A percentile compares a stretch with the other conserved stretches of the same genome.
These are phyloP conservation scores for Symmetrospora coprosmae DNA, from an alignment of 768 basidiomycete species.

Conservation along the genomic window DNA sequence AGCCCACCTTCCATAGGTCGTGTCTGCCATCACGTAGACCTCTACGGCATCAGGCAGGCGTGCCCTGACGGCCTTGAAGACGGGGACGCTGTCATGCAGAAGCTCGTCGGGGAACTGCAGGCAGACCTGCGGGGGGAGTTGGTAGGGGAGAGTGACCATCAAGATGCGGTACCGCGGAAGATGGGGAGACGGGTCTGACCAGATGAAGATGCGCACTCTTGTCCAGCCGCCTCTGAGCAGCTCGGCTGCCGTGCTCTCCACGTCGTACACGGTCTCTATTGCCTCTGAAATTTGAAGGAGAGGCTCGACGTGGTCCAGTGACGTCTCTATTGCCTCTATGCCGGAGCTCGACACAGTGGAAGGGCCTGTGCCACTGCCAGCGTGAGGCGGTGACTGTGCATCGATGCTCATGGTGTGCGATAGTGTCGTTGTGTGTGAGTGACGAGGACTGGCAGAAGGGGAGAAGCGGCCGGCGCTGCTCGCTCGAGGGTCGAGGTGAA, in stretches of 20 bases:
- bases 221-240: conserved; percentile 10
- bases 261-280: conserved; percentile 9
- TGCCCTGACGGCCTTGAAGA: conserved; percentile 55
- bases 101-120: conserved; percentile 95
- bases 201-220: background rate
- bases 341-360: conserved; percentile 13
- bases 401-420: no score
- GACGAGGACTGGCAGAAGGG: no score
- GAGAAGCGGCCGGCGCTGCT: no score
- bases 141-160: background rate
- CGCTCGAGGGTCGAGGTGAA: no score
- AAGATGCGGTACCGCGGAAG: background rate
- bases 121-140: conserved; percentile 39
- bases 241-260: background rate
- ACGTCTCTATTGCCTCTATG: conserved; percentile 11
- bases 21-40: conserved; percentile 86
- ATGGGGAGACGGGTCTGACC: background rate
- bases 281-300: conserved; percentile 5
- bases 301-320: conserved; percentile 3
- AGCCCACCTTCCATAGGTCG: conserved; percentile 81
- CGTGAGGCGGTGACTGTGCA: no score
- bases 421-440: no score
- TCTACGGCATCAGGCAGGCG: conserved; percentile 45
- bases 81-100: conserved; percentile 66
- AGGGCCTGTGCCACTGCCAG: no score